Evolutionary conservation across 225 moss, liverwort and hornwort species (phyloP), one percentile per base, ranked within the genome.

Genomic region (Sphagnum contortum): DNA sequence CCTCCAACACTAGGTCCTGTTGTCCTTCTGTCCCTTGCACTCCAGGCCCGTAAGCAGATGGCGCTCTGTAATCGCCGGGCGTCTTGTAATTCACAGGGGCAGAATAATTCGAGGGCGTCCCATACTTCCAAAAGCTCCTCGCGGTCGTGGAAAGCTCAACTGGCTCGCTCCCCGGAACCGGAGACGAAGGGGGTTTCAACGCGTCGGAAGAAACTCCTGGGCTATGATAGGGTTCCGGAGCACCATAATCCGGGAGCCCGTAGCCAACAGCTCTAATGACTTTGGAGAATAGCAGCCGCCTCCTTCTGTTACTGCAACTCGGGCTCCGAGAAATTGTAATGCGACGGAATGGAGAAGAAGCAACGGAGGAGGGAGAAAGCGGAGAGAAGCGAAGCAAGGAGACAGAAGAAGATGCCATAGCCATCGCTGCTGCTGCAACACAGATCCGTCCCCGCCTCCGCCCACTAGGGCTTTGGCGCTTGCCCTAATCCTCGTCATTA

Each of bases 41-140:
- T 57, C 70, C 79, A 6, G 73, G 12, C 4, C 75, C 61, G 44
- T 84, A 84, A 0, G 84, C 64, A 3, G 69, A 56, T 0, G 84
- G 84, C 4, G 80, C 73, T n/a, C 69, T 55, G 49, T 81, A 84
- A 13, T 57, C 57, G 49, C 50, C 64, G 44, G 84, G 84, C 2
- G 78, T 60, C 12, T 61, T 73, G 66, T 71, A 66, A 5, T 63
- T 71, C 55, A 64, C 61, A 3, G 84, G 84, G 10, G 71, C 9
- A 53, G 80, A 75, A 73, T 84, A 84, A 8, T 84, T 59, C 48
- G 64, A 58, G 3, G 84, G 84, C 4, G 73, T 55, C 0, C 66
- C 66, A 60, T 84, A 84, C 49, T 44, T 67, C 80, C 77, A 84
- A 48, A 75, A 75, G 50, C 5, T 73, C 64, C 12, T 14, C 66